Evolutionary conservation across 2,329 filamentous ascomycete species (phyloP).

Genomic region (Aplosporella prunicola): DNA sequence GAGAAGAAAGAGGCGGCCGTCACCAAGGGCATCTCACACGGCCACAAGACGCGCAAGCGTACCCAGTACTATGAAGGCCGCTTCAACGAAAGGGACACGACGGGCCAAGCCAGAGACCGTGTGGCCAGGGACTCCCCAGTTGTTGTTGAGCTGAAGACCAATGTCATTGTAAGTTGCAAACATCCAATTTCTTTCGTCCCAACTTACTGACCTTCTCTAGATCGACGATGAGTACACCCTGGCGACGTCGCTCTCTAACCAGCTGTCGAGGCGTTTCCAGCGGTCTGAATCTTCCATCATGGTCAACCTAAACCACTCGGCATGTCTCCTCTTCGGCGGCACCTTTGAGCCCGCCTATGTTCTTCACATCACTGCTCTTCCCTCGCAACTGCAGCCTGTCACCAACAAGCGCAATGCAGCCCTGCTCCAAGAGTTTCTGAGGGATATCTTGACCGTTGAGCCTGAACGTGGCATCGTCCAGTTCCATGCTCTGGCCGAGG

Average conservation of each 20-base stretch:
- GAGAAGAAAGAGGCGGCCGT: conserved; percentile 14
- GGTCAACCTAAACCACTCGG: conserved; percentile 65
- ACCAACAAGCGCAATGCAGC: conserved; percentile 74
- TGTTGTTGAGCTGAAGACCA: conserved; percentile 39
- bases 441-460: conserved; percentile 58
- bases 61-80: conserved; percentile 30
- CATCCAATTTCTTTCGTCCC: neutral
- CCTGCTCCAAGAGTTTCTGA: conserved; percentile 67
- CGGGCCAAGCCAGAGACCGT: conserved; percentile 31
- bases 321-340: conserved; percentile 64
- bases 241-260: conserved; percentile 62
- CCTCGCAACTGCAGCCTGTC: conserved; percentile 57
- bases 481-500: conserved; percentile 60
- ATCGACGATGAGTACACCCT: conserved; percentile 67
- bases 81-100: conserved; percentile 28
- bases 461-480: conserved; percentile 61
- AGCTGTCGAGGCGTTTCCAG: conserved; percentile 66
- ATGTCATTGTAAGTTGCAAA: conserved; percentile 38
- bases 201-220: conserved; percentile 34
- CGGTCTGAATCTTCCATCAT: conserved; percentile 64
- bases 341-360: conserved; percentile 72
- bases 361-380: conserved; percentile 62
- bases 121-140: conserved; percentile 38
- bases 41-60: conserved; percentile 22
- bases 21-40: neutral